Percentiles rank a stretch among this genome's conserved stretches.
Conservation (phyloP, 2,329 filamentous ascomycete genomes). For the Periconia macrospinosa region DNA sequence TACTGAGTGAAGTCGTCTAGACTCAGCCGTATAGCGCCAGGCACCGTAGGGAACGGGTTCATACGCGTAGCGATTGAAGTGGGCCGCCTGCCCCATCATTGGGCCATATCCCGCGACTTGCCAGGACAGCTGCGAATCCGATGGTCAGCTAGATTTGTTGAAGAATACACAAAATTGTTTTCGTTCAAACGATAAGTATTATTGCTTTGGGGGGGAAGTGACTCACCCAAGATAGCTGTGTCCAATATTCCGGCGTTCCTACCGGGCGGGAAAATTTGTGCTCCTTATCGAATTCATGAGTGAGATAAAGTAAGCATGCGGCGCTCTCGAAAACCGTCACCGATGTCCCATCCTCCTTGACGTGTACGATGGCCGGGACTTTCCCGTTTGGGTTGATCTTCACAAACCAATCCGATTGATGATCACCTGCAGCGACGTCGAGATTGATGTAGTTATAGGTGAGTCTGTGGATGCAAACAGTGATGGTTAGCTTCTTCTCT, state of each 20-base stretch:
- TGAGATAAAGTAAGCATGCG: not conserved
- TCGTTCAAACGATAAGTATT: not conserved
- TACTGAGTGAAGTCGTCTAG: not conserved
- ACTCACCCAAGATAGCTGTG: not conserved
- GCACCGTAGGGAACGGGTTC: not conserved
- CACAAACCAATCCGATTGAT: not conserved
- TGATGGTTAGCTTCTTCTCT: too few relatives aligned
- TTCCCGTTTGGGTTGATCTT: not conserved
- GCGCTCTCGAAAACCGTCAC: not conserved
- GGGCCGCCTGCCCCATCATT: not conserved
- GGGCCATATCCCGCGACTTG: not conserved
- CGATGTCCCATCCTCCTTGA: not conserved
- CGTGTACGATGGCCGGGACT: not conserved
- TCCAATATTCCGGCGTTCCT: not conserved
- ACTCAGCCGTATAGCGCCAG: not conserved
- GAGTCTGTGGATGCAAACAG: not conserved
- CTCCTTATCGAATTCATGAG: not conserved
- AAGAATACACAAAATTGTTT: not conserved
- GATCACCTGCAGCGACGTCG: not conserved
- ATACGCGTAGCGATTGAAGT: not conserved
- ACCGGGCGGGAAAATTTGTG: not conserved
- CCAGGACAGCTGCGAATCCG: not conserved
- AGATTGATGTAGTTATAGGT: not conserved
- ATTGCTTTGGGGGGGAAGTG: not conserved
- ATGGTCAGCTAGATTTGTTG: not conserved